Evolutionary conservation across 2,329 filamentous ascomycete genomes (phyloP).

Genomic region (Alternaria panax): DNA sequence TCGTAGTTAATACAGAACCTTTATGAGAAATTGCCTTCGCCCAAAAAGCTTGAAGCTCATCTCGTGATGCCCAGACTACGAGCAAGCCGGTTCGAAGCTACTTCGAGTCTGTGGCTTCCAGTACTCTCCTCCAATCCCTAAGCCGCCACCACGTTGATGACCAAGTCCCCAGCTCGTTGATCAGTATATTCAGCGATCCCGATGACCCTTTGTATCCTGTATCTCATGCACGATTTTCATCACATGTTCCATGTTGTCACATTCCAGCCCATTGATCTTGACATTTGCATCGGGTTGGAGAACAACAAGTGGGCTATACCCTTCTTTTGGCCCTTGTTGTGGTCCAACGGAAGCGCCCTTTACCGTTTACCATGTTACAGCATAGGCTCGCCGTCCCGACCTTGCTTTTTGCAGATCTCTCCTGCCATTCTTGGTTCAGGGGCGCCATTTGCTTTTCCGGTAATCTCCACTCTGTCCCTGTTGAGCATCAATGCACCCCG

Average conservation of each 20-base stretch:
- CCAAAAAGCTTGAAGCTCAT: not conserved
- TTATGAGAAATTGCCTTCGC: not conserved
- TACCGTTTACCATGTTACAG: not conserved
- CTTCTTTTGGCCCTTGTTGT: not conserved
- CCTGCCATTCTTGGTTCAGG: not conserved
- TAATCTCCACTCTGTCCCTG: not conserved
- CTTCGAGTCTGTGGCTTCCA: too few relatives aligned
- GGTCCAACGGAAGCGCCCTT: too few relatives aligned
- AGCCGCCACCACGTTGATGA: not conserved
- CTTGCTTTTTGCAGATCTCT: not conserved
- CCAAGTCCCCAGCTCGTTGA: not conserved
- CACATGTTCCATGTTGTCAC: not conserved
- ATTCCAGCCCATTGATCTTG: not conserved
- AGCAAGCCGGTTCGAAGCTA: too few relatives aligned
- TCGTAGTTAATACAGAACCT: not conserved
- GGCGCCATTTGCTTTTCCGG: not conserved
- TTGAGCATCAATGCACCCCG: slow-evolving; percentile 3
- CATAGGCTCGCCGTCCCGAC: not conserved
- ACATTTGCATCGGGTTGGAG: not conserved
- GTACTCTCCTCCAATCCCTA: not conserved
- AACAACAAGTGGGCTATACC: not conserved
- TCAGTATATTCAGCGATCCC: not conserved
- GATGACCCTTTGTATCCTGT: not conserved
- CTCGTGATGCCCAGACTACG: not conserved
- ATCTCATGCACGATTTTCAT: not conserved